A percentile compares a stretch with the other conserved stretches of the same genome.
These are phyloP conservation scores for Drechslerella dactyloides DNA, from an alignment of 2,329 filamentous ascomycete species.

Conservation along the genomic window DNA sequence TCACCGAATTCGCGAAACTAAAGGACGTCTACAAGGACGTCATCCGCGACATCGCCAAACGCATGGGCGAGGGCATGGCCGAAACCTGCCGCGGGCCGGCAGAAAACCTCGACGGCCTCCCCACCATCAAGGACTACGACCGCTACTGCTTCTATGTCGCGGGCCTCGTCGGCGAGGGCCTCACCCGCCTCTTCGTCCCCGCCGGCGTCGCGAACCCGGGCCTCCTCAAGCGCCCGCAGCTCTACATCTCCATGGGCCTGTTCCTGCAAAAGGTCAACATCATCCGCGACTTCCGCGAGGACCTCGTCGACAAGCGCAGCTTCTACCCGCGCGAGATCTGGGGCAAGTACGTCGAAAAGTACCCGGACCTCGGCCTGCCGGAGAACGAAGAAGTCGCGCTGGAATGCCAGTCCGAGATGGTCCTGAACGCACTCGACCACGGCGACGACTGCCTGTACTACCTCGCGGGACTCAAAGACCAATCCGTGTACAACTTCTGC, in stretches of 20 bases:
- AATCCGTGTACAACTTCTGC: conserved; percentile 98
- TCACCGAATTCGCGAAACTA: conserved; percentile 84
- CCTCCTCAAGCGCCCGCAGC: conserved; percentile 75
- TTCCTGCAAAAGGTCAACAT: conserved; percentile 99
- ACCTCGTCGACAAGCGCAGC: conserved; percentile 81
- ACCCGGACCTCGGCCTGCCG: conserved; percentile 86
- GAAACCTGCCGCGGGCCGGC: conserved; percentile 89
- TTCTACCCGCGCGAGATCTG: conserved; percentile 98
- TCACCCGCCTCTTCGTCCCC: conserved; percentile 88
- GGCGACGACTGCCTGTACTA: conserved; percentile 96
- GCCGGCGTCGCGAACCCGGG: conserved; percentile 84
- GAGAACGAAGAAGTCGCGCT: conserved; percentile 78
- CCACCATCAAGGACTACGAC: conserved; percentile 88
- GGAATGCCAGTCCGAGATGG: conserved; percentile 90
- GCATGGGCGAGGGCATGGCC: conserved; percentile 99
- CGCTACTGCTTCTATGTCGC: conserved; percentile 98
- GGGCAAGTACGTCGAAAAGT: conserved; percentile 90
- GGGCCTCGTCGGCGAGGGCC: conserved; percentile 93
- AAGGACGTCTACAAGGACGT: conserved; percentile 83
- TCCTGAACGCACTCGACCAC: conserved; percentile 84
- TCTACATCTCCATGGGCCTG: conserved; percentile 95
- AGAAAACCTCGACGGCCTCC: conserved; percentile 77
- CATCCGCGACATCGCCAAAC: conserved; percentile 87
- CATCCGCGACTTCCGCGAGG: conserved; percentile 91
- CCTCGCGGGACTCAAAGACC: conserved; percentile 90